Percentiles rank a stretch among this genome's conserved stretches.
Evolutionary conservation across 768 basidiomycete species (phyloP).

Genomic region (Collybia mongolica): DNA sequence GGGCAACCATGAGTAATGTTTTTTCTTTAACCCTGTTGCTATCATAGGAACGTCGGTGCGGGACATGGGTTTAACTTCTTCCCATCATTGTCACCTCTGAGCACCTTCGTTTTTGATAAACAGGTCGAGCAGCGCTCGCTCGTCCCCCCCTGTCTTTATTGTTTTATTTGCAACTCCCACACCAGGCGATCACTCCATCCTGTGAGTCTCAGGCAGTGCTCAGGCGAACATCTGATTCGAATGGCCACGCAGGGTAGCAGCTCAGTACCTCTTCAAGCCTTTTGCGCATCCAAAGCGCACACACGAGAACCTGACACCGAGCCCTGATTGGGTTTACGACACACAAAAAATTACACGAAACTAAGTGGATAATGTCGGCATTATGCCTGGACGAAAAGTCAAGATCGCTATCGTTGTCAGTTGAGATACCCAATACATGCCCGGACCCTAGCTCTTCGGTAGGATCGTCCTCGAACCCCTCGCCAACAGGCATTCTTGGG

Average conservation of each 20-base stretch:
- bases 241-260: too few relatives aligned
- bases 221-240: too few relatives aligned
- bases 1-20: too few relatives aligned
- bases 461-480: slow-evolving; percentile 5
- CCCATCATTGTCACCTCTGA: not conserved
- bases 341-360: too few relatives aligned
- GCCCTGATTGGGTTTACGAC: too few relatives aligned
- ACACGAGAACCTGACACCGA: too few relatives aligned
- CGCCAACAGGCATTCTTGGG: slow-evolving; percentile 36
- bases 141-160: not conserved
- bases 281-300: too few relatives aligned
- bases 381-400: not conserved
- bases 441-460: not conserved
- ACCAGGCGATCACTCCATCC: not conserved
- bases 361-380: not conserved
- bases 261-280: too few relatives aligned
- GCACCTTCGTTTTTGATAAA: not conserved
- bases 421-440: not conserved
- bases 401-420: not conserved
- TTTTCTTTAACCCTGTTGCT: too few relatives aligned
- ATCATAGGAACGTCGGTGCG: too few relatives aligned
- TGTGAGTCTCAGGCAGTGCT: not conserved
- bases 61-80: too few relatives aligned
- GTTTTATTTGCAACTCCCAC: not conserved
- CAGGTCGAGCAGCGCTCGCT: slow-evolving; percentile 9